Base-by-base conservation (phyloP, 805 yeast species). In the Candida broadrunensis region DNA sequence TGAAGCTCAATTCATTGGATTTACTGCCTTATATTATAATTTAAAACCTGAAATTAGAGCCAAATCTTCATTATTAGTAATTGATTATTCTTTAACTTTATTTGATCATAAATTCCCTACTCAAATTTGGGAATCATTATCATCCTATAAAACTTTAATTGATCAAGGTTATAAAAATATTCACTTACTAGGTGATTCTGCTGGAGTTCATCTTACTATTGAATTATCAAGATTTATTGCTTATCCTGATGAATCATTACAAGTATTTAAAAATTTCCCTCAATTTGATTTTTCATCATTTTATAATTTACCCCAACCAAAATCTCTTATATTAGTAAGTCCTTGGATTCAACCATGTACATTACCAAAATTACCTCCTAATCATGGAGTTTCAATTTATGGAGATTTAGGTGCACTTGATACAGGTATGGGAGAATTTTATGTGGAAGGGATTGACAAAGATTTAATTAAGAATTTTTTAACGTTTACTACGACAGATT, bases 181-280 rank as follows among this genome's bases (percentile, higher is more conserved):
- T 15, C 55, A 54, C 13, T 49, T 67, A 7, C 42, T 70, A 44
- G 74, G 75, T 2, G 75, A 70, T 45, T 68, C 73, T 5, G 73
- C 73, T 12, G 75, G 75, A 18, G 72, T 65, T 4, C 61, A 67
- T 43, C 54, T 69, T 46, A 47, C 58, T 47, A 4, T 34, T 48
- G 41, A 48, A n/a, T 11, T 49, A 8, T 37, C 47, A 12, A 49
- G 63, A 41, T 48, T 45, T 45, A 43, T 61, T 21, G 59, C 64
- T 13, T 63, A 64, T 41, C 67, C 65, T 1, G 56, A 60, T 21
- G 67, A 61, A 41, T 54, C 63, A 1, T 41, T 42, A 14, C 38
- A 35, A 18, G 58, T 53, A n/a, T 63, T 63, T 37, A 37, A 45
- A 6, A 39, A 39, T 11, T 58, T 45, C 40, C 42, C 51, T 12